Percentiles rank a stretch among this genome's conserved stretches.
phyloP scores from a whole-genome alignment of 78 protist genomes.

The Capsaspora owczarzaki region DNA sequence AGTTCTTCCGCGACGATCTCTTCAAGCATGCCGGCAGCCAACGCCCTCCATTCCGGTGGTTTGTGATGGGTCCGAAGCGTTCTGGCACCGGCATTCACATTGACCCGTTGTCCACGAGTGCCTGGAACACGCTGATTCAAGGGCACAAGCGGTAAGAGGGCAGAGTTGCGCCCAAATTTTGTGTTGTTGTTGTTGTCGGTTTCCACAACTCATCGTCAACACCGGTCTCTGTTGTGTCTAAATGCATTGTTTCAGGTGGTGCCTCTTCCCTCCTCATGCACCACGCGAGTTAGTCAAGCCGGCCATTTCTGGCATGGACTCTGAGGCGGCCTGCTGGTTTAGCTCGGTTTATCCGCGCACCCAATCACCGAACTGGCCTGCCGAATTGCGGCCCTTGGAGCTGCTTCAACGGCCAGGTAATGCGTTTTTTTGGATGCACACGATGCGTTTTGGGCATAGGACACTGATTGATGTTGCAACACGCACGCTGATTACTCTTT shows the following conservation, averaged over 20 bases:
- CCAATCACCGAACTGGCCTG: not conserved
- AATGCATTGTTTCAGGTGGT: constrained; percentile 16
- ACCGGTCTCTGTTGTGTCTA: not conserved
- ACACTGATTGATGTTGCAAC: too few species aligned
- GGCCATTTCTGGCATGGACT: too few species aligned
- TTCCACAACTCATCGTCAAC: not conserved
- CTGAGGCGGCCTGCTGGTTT: constrained; percentile 15
- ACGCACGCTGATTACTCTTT: too few species aligned
- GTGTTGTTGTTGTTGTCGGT: too few species aligned
- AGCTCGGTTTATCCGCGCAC: not conserved
- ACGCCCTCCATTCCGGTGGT: constrained; percentile 56
- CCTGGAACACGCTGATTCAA: constrained; percentile 48
- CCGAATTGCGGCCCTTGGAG: constrained; percentile 4
- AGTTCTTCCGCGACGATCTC: constrained; percentile 34
- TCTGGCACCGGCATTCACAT: constrained; percentile 47
- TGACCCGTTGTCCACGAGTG: constrained; percentile 52
- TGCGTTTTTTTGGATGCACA: too few species aligned
- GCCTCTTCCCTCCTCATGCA: constrained; percentile 35
- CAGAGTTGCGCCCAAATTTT: too few species aligned
- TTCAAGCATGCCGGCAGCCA: constrained; percentile 26
- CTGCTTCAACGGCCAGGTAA: constrained; percentile 7
- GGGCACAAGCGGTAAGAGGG: constrained; percentile 36
- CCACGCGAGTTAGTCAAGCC: constrained; percentile 26
- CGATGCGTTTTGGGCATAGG: too few species aligned
- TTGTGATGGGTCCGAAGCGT: constrained; percentile 46